Conservation (phyloP, 306 rosid genomes). For the Castanopsis chinensis region DNA sequence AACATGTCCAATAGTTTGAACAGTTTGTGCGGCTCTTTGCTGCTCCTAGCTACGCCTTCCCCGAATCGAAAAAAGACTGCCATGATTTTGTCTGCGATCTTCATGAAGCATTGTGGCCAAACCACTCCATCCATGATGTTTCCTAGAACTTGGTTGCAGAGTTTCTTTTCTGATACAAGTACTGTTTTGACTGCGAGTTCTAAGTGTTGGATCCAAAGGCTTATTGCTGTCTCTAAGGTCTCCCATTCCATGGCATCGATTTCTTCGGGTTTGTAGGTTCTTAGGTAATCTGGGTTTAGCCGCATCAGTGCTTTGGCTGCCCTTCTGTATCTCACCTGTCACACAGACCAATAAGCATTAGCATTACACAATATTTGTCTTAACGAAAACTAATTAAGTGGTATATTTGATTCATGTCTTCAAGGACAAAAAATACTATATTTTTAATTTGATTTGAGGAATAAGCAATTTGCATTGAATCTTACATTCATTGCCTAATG, state of each 20-base stretch:
- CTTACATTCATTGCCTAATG: too few relatives aligned
- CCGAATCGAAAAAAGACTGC: slow-evolving; percentile 91
- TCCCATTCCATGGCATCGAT: slow-evolving; percentile 89
- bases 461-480: too few relatives aligned
- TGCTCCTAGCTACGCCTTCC: slow-evolving; percentile 76
- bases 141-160: slow-evolving; percentile 57
- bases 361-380: not conserved
- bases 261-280: slow-evolving; percentile 67
- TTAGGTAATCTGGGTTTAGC: slow-evolving; percentile 72
- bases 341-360: not conserved
- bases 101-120: slow-evolving; percentile 78
- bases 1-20: slow-evolving; percentile 88
- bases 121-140: slow-evolving; percentile 62
- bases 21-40: slow-evolving; percentile 82
- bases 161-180: slow-evolving; percentile 66
- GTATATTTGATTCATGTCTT: too few relatives aligned
- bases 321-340: slow-evolving; percentile 79
- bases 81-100: slow-evolving; percentile 89
- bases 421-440: too few relatives aligned
- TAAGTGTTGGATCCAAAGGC: slow-evolving; percentile 80
- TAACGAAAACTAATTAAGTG: too few relatives aligned
- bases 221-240: slow-evolving; percentile 63
- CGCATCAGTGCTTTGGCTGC: slow-evolving; percentile 88
- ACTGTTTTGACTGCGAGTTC: slow-evolving; percentile 61
- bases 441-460: too few relatives aligned